phyloP scores from a whole-genome alignment of 768 basidiomycete species.

The Lactarius evosmus region DNA sequence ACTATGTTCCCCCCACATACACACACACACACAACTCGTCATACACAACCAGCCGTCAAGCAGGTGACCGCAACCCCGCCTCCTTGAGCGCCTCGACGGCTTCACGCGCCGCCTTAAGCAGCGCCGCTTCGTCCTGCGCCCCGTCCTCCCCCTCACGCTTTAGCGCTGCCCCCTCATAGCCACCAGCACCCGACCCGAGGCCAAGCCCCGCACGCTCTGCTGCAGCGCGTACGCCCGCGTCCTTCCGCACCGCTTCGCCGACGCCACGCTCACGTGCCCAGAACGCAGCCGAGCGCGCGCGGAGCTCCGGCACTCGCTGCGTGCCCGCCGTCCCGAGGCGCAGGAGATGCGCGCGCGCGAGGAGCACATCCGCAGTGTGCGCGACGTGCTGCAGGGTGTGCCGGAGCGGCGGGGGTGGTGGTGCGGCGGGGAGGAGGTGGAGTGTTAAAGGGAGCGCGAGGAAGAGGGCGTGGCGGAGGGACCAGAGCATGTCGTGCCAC shows the following conservation, averaged over 20 bases:
- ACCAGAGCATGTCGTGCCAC: slow-evolving; percentile 26
- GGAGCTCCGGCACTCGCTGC: slow-evolving; percentile 21
- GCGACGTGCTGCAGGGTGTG: neutral
- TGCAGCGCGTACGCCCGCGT: slow-evolving; percentile 19
- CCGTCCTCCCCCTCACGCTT: neutral
- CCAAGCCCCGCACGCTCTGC: slow-evolving; percentile 14
- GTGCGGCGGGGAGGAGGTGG: slow-evolving; percentile 17
- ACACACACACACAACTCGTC: neutral
- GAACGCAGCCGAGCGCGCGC: slow-evolving; percentile 9
- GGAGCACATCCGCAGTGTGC: slow-evolving; percentile 10
- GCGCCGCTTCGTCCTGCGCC: neutral
- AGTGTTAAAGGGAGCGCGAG: slow-evolving; percentile 21
- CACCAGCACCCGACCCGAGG: neutral
- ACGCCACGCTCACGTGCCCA: slow-evolving; percentile 17
- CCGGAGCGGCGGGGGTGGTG: neutral
- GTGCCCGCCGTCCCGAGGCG: slow-evolving; percentile 7
- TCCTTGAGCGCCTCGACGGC: slow-evolving; percentile 7
- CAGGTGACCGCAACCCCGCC: neutral
- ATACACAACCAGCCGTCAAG: neutral
- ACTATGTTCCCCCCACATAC: neutral
- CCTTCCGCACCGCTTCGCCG: slow-evolving; percentile 20
- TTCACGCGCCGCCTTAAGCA: slow-evolving; percentile 13
- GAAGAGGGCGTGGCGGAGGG: slow-evolving; percentile 25
- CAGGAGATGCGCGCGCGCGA: slow-evolving; percentile 18
- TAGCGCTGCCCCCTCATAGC: neutral